phyloP scores from a whole-genome alignment of 1,284 basidiomycete species.

The Trichosporon sp. region DNA sequence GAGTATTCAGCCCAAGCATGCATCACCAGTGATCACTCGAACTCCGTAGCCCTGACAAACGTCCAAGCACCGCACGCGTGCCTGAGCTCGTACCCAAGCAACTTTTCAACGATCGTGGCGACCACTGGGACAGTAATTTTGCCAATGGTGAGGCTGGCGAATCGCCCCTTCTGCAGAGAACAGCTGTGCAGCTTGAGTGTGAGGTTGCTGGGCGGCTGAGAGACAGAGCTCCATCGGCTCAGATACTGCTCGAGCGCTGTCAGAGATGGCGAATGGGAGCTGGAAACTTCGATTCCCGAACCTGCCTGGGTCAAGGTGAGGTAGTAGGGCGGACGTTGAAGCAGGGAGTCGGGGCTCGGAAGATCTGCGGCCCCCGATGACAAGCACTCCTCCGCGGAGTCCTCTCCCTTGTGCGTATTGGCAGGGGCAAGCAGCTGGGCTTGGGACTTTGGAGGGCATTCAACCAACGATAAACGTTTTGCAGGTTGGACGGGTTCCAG shows the following conservation, averaged over 20 bases:
- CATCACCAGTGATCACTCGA: background rate
- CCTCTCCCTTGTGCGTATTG: too few species aligned
- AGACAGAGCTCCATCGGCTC: background rate
- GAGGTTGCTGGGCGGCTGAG: background rate
- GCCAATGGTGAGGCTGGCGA: background rate
- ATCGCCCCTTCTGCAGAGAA: background rate
- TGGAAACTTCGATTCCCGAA: background rate
- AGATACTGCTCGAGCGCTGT: background rate
- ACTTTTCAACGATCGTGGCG: background rate
- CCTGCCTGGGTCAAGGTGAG: background rate
- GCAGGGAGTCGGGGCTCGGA: background rate
- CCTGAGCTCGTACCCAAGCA: background rate
- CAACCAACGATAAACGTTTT: too few species aligned
- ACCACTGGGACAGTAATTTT: background rate
- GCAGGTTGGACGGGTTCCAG: too few species aligned
- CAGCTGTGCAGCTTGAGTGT: background rate
- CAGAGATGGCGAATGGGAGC: conserved; percentile 5
- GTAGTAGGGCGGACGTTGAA: background rate
- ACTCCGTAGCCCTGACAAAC: background rate
- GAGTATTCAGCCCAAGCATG: too few species aligned
- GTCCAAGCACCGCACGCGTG: background rate
- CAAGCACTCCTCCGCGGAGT: too few species aligned
- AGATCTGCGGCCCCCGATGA: background rate
- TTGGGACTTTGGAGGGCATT: too few species aligned
- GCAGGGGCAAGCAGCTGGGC: too few species aligned